A percentile compares a stretch with the other conserved stretches of the same genome.
These are phyloP conservation scores for Albifimbria verrucaria DNA, from an alignment of 2,329 filamentous ascomycete genomes.

Conservation along the genomic window DNA sequence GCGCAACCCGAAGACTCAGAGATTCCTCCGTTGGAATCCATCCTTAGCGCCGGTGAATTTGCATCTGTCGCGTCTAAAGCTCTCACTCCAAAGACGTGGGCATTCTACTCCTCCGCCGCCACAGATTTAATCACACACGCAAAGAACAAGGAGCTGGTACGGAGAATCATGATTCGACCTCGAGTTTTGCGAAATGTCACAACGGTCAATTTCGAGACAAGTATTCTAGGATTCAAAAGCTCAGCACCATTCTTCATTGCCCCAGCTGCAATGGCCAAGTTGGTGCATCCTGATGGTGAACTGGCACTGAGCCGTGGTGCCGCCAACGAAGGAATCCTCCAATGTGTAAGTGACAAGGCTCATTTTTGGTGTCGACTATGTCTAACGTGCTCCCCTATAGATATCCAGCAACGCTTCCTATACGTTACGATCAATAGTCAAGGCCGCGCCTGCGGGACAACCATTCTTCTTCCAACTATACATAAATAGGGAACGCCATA, in stretches of 20 bases:
- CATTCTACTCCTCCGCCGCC: conserved; percentile 52
- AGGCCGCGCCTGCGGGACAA: conserved; percentile 26
- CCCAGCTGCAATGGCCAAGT: conserved; percentile 15
- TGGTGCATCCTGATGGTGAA: conserved; percentile 36
- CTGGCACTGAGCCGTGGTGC: conserved; percentile 47
- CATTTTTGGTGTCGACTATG: background rate
- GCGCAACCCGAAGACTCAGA: background rate
- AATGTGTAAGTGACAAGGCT: conserved; percentile 33
- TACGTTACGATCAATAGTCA: conserved; percentile 39
- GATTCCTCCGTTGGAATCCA: conserved; percentile 37
- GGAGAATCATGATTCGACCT: conserved; percentile 50
- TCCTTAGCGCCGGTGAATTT: conserved; percentile 50
- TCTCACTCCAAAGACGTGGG: conserved; percentile 47
- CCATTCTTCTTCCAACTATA: conserved; percentile 55
- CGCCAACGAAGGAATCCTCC: conserved; percentile 43
- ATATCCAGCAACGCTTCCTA: conserved; percentile 51
- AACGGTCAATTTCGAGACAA: conserved; percentile 26
- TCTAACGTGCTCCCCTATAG: conserved; percentile 11
- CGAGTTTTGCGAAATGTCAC: conserved; percentile 45
- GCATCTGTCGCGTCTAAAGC: conserved; percentile 41
- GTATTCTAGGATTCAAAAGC: conserved; percentile 13
- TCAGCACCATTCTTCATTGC: conserved; percentile 17
- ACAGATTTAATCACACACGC: conserved; percentile 49
- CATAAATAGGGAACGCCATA: conserved; percentile 47
- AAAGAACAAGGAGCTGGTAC: conserved; percentile 45